Conservation (phyloP, 2,329 filamentous ascomycete genomes). For the Neoscytalidium dimidiatum region DNA sequence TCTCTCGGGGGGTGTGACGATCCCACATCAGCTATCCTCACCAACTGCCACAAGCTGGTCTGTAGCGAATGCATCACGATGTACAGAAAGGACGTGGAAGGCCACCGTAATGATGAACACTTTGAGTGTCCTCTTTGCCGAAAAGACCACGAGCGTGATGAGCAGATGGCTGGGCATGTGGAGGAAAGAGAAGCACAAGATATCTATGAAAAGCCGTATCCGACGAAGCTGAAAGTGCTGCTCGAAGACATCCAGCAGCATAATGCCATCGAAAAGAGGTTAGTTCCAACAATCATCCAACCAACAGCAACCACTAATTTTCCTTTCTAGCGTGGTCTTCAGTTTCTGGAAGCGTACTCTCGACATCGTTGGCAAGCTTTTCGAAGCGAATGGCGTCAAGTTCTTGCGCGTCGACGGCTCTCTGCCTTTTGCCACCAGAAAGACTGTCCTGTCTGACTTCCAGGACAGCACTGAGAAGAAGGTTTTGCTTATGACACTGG, state of each 20-base stretch:
- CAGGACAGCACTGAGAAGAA: conserved; percentile 22
- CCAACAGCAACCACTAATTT: neutral
- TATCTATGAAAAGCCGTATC: neutral
- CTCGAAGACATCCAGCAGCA: conserved; percentile 26
- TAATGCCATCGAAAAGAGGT: conserved; percentile 26
- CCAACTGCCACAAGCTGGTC: neutral
- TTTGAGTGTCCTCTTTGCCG: neutral
- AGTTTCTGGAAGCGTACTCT: conserved; percentile 39
- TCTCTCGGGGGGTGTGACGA: neutral
- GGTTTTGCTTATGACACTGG: conserved; percentile 28
- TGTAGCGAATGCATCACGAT: neutral
- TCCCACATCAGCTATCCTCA: neutral
- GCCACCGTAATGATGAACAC: neutral
- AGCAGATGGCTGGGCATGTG: neutral
- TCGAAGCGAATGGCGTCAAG: conserved; percentile 26
- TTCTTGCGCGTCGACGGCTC: conserved; percentile 28
- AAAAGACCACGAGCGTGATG: neutral
- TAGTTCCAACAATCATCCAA: neutral
- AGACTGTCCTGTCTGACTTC: conserved; percentile 23
- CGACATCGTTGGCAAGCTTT: conserved; percentile 29
- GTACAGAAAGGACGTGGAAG: neutral
- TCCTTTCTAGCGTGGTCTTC: conserved; percentile 35
- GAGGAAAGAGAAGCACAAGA: neutral
- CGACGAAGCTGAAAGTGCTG: conserved; percentile 27
- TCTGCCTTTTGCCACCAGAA: conserved; percentile 21